These are phyloP conservation scores for Colletotrichum higginsianum DNA, from an alignment of 2,329 filamentous ascomycete species.

Conservation along the genomic window DNA sequence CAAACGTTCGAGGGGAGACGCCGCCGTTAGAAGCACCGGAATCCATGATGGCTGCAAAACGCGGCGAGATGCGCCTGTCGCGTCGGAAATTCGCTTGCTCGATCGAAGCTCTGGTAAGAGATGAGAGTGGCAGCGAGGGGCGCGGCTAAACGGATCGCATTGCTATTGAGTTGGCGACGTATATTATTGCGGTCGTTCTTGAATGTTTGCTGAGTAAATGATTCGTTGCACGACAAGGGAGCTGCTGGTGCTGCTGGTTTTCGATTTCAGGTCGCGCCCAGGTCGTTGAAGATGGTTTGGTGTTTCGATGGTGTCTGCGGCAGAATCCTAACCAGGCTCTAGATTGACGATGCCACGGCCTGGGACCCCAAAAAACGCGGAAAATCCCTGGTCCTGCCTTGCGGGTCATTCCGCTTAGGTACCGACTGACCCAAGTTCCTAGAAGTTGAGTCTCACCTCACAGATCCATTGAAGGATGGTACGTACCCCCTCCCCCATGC, in stretches of 20 bases:
- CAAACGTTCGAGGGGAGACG: slow-evolving; percentile 70
- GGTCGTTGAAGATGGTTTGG: slow-evolving; percentile 16
- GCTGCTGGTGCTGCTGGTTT: slow-evolving; percentile 10
- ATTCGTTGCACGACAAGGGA: background rate
- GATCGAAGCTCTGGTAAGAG: slow-evolving; percentile 12
- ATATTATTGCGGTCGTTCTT: background rate
- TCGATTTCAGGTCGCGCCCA: slow-evolving; percentile 9
- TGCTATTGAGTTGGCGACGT: slow-evolving; percentile 5
- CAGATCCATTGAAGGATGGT: background rate
- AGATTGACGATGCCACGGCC: slow-evolving; percentile 20
- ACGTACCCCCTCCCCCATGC: slow-evolving; percentile 9
- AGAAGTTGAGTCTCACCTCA: background rate
- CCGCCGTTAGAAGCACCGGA: slow-evolving; percentile 48
- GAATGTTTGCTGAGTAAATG: background rate
- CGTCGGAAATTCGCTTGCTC: slow-evolving; percentile 20
- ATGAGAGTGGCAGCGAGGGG: background rate
- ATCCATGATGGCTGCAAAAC: slow-evolving; percentile 36
- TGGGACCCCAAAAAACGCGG: slow-evolving; percentile 24
- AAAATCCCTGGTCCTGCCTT: slow-evolving; percentile 35
- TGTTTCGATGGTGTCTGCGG: slow-evolving; percentile 31
- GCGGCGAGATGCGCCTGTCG: slow-evolving; percentile 32
- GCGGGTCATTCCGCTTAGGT: slow-evolving; percentile 5
- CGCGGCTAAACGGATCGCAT: slow-evolving; percentile 26
- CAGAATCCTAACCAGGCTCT: slow-evolving; percentile 28
- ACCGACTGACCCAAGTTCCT: too few species aligned